phyloP scores from a whole-genome alignment of 257 asterid genomes.

The Solanum ossicruentum region DNA sequence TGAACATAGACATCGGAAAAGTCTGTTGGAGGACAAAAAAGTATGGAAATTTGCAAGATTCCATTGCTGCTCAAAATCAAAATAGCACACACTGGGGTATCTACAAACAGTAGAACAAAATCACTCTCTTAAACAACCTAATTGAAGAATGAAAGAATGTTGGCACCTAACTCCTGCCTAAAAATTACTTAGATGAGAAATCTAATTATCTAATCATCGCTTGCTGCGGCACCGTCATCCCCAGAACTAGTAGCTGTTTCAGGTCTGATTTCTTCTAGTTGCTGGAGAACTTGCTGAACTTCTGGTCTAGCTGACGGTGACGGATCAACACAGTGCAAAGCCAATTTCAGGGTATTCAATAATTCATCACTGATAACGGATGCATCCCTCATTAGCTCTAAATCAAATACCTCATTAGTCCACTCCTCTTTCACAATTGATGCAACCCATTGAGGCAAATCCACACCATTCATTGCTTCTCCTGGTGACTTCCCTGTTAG shows the following conservation, averaged over 20 bases:
- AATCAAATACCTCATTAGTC: slow-evolving; percentile 89
- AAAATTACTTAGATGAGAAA: neutral
- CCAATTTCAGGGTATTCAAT: slow-evolving; percentile 67
- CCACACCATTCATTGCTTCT: slow-evolving; percentile 67
- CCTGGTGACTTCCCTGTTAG: slow-evolving; percentile 90
- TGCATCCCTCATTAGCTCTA: slow-evolving; percentile 89
- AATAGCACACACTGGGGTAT: neutral
- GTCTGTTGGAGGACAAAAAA: neutral
- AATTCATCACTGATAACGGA: slow-evolving; percentile 80
- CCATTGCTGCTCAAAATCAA: neutral
- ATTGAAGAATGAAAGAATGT: slow-evolving; percentile 72
- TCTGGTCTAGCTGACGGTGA: slow-evolving; percentile 77
- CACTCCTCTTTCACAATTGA: slow-evolving; percentile 93
- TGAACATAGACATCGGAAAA: neutral
- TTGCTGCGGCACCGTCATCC: slow-evolving; percentile 31
- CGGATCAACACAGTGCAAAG: slow-evolving; percentile 88
- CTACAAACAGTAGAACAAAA: neutral
- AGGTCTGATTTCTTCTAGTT: slow-evolving; percentile 76
- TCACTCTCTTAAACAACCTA: neutral
- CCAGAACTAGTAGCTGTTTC: slow-evolving; percentile 53
- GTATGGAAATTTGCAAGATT: neutral
- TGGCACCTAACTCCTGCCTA: neutral
- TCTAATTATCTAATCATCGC: slow-evolving; percentile 15
- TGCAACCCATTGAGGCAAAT: slow-evolving; percentile 92
- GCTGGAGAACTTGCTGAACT: slow-evolving; percentile 61